These are phyloP conservation scores for Phlebiopsis flavidoalba DNA, from an alignment of 768 basidiomycete genomes.

Conservation along the genomic window DNA sequence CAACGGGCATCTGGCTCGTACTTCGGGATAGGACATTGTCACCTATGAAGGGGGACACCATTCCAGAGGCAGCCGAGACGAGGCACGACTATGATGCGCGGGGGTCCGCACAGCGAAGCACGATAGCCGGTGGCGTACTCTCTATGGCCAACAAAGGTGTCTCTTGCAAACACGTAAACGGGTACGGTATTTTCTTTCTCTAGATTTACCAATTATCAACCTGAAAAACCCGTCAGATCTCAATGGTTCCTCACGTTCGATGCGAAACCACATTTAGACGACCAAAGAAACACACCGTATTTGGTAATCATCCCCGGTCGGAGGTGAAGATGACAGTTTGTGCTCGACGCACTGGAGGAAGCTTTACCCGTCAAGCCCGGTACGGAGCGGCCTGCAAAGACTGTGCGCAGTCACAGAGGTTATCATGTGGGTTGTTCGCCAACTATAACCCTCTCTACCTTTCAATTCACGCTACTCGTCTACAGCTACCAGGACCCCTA, in stretches of 20 bases:
- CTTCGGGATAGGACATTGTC: constrained; percentile 92
- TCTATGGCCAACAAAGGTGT: constrained; percentile 98
- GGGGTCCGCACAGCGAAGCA: constrained; percentile 87
- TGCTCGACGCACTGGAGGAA: constrained; percentile 81
- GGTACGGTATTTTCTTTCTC: constrained; percentile 35
- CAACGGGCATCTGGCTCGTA: constrained; percentile 92
- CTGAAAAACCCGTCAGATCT: constrained; percentile 45
- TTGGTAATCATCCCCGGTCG: constrained; percentile 95
- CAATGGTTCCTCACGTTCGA: constrained; percentile 94
- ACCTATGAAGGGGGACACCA: constrained; percentile 90
- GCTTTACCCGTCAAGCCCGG: constrained; percentile 69
- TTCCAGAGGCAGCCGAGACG: constrained; percentile 98
- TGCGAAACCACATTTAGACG: constrained; percentile 77
- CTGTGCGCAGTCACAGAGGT: constrained; percentile 82
- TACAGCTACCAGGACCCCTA: constrained; percentile 90
- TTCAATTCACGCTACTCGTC: background rate
- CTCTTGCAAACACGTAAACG: constrained; percentile 87
- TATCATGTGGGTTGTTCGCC: constrained; percentile 57
- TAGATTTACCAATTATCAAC: background rate
- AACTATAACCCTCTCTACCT: background rate
- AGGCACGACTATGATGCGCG: constrained; percentile 82
- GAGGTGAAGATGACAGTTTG: constrained; percentile 92
- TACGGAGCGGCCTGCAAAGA: constrained; percentile 82
- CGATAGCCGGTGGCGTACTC: constrained; percentile 74
- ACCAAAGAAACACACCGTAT: constrained; percentile 95